A percentile compares a stretch with the other conserved stretches of the same genome.
Conservation (phyloP, 148 eudicot species). For the Simmondsia chinensis region DNA sequence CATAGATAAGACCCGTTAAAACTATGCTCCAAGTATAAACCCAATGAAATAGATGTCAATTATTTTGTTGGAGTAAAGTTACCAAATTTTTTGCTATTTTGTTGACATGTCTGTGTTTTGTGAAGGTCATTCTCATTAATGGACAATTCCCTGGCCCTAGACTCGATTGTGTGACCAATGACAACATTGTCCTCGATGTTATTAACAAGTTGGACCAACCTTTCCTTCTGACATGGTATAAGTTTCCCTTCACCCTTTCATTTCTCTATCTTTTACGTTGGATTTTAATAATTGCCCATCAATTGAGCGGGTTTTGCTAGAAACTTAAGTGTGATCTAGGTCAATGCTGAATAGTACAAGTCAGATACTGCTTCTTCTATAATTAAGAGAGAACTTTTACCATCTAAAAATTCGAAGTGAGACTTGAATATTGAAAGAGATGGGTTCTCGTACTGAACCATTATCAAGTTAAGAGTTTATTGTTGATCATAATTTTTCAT, state of each 20-base stretch:
- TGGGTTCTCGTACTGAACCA: no score
- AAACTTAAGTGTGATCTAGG: background rate
- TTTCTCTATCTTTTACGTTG: background rate
- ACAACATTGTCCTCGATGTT: constrained; percentile 73
- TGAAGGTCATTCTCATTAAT: constrained; percentile 82
- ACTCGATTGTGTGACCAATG: constrained; percentile 76
- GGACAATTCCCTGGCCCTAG: constrained; percentile 94
- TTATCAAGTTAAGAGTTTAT: no score
- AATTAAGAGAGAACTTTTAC: no score
- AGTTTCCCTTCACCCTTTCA: constrained; percentile 2
- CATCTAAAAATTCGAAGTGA: no score
- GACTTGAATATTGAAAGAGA: no score
- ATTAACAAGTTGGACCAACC: constrained; percentile 76
- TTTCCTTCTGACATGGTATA: constrained; percentile 82
- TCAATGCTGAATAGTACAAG: no score
- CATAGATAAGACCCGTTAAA: no score
- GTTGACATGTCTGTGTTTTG: constrained; percentile 8
- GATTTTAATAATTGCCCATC: background rate
- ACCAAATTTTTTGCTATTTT: background rate
- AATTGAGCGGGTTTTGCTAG: background rate
- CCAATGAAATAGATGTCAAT: background rate
- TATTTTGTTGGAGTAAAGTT: background rate
- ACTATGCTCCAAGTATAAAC: no score
- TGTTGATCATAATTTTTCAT: no score
- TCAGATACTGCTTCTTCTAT: no score